Percentiles rank a stretch among this genome's conserved stretches.
phyloP scores from a whole-genome alignment of 2,329 filamentous ascomycete species.

The Cladophialophora yegresii region DNA sequence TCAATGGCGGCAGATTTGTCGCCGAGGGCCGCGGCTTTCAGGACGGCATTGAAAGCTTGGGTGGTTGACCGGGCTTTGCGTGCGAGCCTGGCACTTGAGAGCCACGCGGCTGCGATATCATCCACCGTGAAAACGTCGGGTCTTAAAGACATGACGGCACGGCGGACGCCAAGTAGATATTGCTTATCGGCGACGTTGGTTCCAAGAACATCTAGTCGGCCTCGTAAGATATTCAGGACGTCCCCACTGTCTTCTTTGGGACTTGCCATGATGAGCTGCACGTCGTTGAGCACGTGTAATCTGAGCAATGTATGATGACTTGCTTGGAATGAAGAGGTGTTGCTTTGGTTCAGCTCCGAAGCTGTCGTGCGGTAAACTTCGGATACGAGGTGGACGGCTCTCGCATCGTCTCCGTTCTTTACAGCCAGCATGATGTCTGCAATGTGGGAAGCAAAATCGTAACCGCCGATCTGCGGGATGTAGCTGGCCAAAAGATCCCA shows the following conservation, averaged over 20 bases:
- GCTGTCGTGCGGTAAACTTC: constrained; percentile 70
- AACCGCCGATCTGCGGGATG: constrained; percentile 51
- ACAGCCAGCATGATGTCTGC: constrained; percentile 67
- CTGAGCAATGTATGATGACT: constrained; percentile 84
- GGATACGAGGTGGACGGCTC: constrained; percentile 61
- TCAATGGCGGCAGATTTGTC: constrained; percentile 90
- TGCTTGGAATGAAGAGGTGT: constrained; percentile 77
- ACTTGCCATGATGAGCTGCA: constrained; percentile 64
- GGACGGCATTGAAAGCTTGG: constrained; percentile 89
- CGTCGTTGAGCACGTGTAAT: constrained; percentile 82
- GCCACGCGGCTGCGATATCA: constrained; percentile 81
- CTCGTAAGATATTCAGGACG: constrained; percentile 62
- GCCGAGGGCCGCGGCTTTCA: constrained; percentile 81
- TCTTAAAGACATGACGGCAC: constrained; percentile 82
- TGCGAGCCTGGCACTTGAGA: constrained; percentile 80
- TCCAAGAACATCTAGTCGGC: constrained; percentile 84
- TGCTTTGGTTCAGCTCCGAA: constrained; percentile 71
- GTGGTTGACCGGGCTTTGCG: constrained; percentile 80
- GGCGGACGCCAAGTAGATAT: constrained; percentile 80
- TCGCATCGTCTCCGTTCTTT: constrained; percentile 52
- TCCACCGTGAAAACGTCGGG: constrained; percentile 62
- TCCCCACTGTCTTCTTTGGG: constrained; percentile 47
- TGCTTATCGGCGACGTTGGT: constrained; percentile 92
- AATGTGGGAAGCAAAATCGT: constrained; percentile 81
- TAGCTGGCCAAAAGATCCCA: constrained; percentile 76